phyloP scores from a whole-genome alignment of 441 rosid species.

The Kokia cookei region DNA sequence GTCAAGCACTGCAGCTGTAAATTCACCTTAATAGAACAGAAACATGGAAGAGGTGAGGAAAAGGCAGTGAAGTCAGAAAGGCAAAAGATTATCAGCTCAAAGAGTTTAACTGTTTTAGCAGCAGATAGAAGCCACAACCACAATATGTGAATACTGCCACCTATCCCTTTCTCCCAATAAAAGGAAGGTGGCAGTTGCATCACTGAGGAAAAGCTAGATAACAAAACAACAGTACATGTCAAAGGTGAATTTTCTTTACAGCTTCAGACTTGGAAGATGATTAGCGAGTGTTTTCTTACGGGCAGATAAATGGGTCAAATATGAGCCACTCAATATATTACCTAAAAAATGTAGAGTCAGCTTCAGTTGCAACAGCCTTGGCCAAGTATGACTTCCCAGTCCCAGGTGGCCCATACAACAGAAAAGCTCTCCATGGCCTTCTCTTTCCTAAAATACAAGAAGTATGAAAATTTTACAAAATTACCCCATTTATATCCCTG shows the following conservation, averaged over 20 bases:
- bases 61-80: too few relatives aligned
- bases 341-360: conserved; percentile 70
- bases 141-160: not conserved
- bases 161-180: not conserved
- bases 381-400: too few relatives aligned
- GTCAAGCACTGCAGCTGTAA: too few relatives aligned
- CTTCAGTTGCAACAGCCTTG: too few relatives aligned
- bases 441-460: conserved; percentile 67
- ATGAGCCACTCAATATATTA: conserved; percentile 15
- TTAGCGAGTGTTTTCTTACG: not conserved
- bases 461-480: not conserved
- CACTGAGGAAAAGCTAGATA: not conserved
- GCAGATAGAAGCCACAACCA: too few relatives aligned
- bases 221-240: not conserved
- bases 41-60: too few relatives aligned
- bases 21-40: too few relatives aligned
- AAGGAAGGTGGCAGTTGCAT: not conserved
- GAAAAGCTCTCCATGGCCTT: conserved; percentile 94
- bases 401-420: conserved; percentile 20
- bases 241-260: not conserved
- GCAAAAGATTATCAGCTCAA: too few relatives aligned
- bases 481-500: not conserved
- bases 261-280: not conserved
- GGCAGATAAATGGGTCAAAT: not conserved
- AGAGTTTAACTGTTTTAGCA: too few relatives aligned